Conservation (phyloP, 441 rosid genomes). For the Pelargonium fulgidum region DNA sequence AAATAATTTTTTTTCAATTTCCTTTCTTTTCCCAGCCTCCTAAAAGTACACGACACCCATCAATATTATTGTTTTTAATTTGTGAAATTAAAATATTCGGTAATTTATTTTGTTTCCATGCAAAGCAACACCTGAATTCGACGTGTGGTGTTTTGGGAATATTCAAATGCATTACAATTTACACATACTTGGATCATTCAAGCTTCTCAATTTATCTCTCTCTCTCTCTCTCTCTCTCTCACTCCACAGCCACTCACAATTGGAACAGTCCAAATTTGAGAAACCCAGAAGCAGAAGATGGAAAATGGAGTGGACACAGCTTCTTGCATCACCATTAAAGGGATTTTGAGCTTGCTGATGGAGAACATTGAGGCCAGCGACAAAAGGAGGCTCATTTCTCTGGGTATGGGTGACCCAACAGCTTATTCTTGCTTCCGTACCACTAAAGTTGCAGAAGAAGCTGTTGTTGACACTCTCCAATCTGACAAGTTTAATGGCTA, state of each 20-base stretch:
- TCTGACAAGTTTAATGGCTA: conserved; percentile 18
- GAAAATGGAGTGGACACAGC: conserved; percentile 6
- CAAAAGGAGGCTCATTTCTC: conserved; percentile 14
- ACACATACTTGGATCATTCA: no score
- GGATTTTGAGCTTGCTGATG: conserved; percentile 16
- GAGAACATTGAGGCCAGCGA: conserved; percentile 1
- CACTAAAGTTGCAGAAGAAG: conserved; percentile 16
- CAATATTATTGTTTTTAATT: no score
- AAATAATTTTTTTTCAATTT: no score
- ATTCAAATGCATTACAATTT: no score
- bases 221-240: no score
- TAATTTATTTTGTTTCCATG: no score
- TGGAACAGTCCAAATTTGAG: neutral
- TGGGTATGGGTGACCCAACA: conserved; percentile 21
- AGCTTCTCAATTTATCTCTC: no score
- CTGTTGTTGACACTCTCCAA: conserved; percentile 16
- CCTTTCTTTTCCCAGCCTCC: no score
- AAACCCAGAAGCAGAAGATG: conserved; percentile 1
- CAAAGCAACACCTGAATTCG: no score
- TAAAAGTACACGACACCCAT: no score
- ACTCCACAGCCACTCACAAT: neutral
- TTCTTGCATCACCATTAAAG: conserved; percentile 16
- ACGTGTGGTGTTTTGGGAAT: no score
- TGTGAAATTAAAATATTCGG: no score
- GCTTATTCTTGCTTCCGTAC: conserved; percentile 16